Conservation (phyloP, 805 yeast genomes). For the Nakazawaea ernobii region DNA sequence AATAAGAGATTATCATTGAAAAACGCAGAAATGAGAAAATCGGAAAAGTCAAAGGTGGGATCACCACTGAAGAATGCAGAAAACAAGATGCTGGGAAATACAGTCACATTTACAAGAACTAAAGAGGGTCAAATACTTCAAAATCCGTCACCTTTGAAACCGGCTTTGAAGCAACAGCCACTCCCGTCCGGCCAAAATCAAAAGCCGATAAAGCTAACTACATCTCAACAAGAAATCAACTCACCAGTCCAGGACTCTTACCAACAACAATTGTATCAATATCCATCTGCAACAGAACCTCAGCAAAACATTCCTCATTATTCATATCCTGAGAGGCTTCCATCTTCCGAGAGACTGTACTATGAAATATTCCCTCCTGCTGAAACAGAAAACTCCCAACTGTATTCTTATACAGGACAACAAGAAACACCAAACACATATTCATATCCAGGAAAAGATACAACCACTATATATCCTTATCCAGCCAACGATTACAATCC, state of each 20-base stretch:
- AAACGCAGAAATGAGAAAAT: neutral
- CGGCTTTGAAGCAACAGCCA: neutral
- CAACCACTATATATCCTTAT: no score
- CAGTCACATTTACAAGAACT: no score
- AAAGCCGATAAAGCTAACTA: neutral
- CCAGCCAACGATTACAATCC: no score
- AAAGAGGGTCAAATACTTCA: neutral
- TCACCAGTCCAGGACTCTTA: no score
- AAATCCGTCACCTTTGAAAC: neutral
- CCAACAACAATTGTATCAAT: no score
- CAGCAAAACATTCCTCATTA: neutral
- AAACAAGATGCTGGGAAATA: no score
- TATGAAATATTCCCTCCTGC: neutral
- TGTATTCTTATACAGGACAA: no score
- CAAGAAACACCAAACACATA: no score
- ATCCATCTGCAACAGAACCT: neutral
- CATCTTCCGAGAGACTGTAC: neutral
- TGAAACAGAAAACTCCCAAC: no score
- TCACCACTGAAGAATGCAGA: neutral
- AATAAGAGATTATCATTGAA: neutral
- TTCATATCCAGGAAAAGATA: no score
- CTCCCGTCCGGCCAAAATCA: neutral
- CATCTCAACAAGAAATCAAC: no score
- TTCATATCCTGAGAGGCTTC: neutral
- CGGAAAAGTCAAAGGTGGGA: neutral